Evolutionary conservation across 805 yeast genomes (phyloP).

Genomic region (Teunomyces gatunensis): DNA sequence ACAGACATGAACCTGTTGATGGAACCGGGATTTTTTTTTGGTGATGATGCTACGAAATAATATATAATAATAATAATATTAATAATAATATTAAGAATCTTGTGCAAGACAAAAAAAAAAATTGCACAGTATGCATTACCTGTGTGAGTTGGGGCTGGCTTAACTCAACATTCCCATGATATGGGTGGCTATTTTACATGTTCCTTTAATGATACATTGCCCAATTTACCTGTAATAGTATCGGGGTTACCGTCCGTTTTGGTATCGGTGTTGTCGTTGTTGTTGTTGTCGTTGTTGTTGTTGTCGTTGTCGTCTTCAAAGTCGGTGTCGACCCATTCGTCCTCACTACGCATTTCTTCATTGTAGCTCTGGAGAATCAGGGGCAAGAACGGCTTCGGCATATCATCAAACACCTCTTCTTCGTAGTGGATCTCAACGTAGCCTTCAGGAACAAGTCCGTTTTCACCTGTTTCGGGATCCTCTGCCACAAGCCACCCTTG

Average conservation of each 20-base stretch:
- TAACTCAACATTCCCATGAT: background rate
- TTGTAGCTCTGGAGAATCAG: conserved; percentile 23
- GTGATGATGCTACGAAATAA: background rate
- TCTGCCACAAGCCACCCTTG: conserved; percentile 98
- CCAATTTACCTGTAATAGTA: background rate
- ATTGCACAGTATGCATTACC: too few relatives aligned
- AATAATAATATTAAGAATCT: background rate
- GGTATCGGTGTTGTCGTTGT: background rate
- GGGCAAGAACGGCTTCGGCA: conserved; percentile 50
- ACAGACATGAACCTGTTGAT: too few relatives aligned
- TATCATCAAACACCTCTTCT: conserved; percentile 27
- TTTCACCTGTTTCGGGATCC: conserved; percentile 69
- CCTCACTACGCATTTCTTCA: conserved; percentile 16
- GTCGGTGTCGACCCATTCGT: conserved; percentile 29
- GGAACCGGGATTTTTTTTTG: background rate
- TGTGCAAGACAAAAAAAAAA: background rate
- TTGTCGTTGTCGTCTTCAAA: conserved; percentile 23
- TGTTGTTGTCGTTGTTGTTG: conserved; percentile 3
- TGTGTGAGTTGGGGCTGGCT: too few relatives aligned
- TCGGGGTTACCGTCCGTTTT: background rate
- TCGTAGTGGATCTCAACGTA: conserved; percentile 62
- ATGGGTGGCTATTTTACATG: background rate
- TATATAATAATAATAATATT: background rate
- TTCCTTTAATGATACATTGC: background rate
- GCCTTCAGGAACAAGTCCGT: conserved; percentile 94